Base-by-base conservation (phyloP, 2,329 filamentous ascomycete genomes). In the Lasiodiplodia theobromae region DNA sequence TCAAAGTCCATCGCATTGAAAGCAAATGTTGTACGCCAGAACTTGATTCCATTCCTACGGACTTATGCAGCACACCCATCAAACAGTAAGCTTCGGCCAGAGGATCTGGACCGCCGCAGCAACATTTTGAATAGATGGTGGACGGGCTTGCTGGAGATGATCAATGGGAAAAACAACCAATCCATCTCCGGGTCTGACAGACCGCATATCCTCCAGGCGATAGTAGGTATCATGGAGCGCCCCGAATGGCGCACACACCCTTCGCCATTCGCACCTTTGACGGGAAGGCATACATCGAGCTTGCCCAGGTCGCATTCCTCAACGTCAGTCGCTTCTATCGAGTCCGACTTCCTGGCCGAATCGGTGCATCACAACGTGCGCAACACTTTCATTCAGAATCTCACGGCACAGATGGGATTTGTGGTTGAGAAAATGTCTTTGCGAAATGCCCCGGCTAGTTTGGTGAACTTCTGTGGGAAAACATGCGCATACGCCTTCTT, bases 401-500 rank as follows among this genome's bases (percentile, higher is more conserved):
- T 97, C 38, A 86, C 93, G 52, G 89, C 91, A 49, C 94, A 97
- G 75, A 92, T 97, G 88, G 86, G 88, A 1, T 91, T 96, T 71
- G 91, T 94, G n/a, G 90, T 97, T 7, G 92, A 96, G 67, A 95
- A 93, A 76, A 91, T 97, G 89, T 94, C 92, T 18, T 83, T 92
- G 74, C 88, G 92, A 60, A 91, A 93, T 74, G 88, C 89, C 11
- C 87, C 88, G 49, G 87, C 88, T 51, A 84, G 84, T 71, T 71
- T 84, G 28, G 92, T 97, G 69, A 91, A 91, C 37, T 97, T 97
- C 77, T 93, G 92, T 66, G 94, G 93, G 69, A 96, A 96, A 80
- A 92, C 93, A 4, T 95, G 92, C 75, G 94, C 94, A 2, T 97
- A 96, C 78, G 94, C 93, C 37, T 97, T 97, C 79, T 96, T 95